Percentiles rank a stretch among this genome's conserved stretches.
phyloP scores from a whole-genome alignment of 495 filamentous ascomycete genomes.

The Xeromyces bisporus region DNA sequence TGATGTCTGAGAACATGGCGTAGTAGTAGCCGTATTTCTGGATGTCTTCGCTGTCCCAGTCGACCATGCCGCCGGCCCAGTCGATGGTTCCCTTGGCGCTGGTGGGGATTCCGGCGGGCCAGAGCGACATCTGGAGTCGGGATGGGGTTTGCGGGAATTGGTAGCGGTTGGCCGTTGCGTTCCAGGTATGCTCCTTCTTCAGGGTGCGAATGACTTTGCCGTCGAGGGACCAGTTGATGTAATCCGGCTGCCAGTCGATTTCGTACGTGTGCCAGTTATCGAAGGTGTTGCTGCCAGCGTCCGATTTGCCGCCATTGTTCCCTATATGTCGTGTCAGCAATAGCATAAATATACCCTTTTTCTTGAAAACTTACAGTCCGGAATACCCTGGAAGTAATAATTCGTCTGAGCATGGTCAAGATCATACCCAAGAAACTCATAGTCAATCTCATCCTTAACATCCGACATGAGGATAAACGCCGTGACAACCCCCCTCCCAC shows the following conservation, averaged over 20 bases:
- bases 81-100: conserved; percentile 73
- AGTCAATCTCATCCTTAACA: conserved; percentile 96
- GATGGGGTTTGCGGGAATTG: conserved; percentile 83
- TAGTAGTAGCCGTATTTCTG: conserved; percentile 77
- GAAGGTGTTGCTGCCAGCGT: conserved; percentile 51
- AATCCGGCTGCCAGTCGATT: conserved; percentile 80
- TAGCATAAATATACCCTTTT: too few relatives aligned
- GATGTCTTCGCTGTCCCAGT: conserved; percentile 76
- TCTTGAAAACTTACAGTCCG: conserved; percentile 66
- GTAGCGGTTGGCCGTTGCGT: conserved; percentile 65
- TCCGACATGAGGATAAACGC: conserved; percentile 91
- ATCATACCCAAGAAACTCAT: conserved; percentile 79
- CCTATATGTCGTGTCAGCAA: too few relatives aligned
- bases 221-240: conserved; percentile 72
- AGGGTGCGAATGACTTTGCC: conserved; percentile 56
- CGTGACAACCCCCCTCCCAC: conserved; percentile 75
- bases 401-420: conserved; percentile 71
- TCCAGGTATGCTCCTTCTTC: conserved; percentile 64
- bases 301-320: conserved; percentile 51
- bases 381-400: conserved; percentile 91
- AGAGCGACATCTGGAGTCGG: conserved; percentile 88
- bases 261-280: conserved; percentile 76
- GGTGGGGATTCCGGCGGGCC: conserved; percentile 70
- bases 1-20: conserved; percentile 59
- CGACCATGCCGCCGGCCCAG: conserved; percentile 81